Evolutionary conservation across 495 filamentous ascomycete species (phyloP).

Genomic region (Aspergillus bertholletiae): DNA sequence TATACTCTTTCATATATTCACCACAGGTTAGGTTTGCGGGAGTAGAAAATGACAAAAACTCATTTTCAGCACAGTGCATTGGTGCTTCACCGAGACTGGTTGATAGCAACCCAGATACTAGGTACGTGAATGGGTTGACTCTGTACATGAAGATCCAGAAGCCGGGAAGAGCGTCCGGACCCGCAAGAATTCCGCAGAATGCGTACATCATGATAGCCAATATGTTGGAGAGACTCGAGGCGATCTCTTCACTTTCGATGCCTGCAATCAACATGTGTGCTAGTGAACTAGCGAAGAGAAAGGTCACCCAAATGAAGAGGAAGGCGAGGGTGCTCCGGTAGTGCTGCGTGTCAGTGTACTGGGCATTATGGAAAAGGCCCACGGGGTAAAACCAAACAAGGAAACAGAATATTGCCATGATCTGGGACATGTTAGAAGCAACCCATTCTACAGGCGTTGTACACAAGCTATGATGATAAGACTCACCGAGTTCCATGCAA

Average conservation of each 20-base stretch:
- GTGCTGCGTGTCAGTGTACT: slow-evolving; percentile 49
- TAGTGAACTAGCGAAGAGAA: slow-evolving; percentile 50
- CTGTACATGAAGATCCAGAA: slow-evolving; percentile 91
- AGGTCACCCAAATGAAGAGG: slow-evolving; percentile 46
- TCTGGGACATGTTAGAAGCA: no score
- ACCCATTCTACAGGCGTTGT: no score
- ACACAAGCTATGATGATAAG: no score
- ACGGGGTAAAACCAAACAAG: slow-evolving; percentile 80
- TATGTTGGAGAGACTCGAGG: no score
- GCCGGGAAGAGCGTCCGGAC: slow-evolving; percentile 54
- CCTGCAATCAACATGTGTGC: slow-evolving; percentile 63
- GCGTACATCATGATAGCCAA: neutral
- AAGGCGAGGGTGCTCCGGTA: slow-evolving; percentile 60
- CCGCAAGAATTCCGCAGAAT: slow-evolving; percentile 58
- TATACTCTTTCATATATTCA: no score
- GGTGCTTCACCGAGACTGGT: slow-evolving; percentile 54
- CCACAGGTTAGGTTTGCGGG: slow-evolving; percentile 50
- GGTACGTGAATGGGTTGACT: slow-evolving; percentile 70
- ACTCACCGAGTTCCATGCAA: slow-evolving; percentile 72
- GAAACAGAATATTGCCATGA: slow-evolving; percentile 65
- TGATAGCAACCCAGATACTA: slow-evolving; percentile 60
- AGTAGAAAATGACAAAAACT: slow-evolving; percentile 52
- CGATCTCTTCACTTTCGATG: slow-evolving; percentile 42
- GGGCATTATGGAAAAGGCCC: slow-evolving; percentile 69
- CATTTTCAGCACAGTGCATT: slow-evolving; percentile 58